Evolutionary conservation across 352 stramenopile genomes (phyloP), one percentile per base, ranked within the genome.

Genomic region (Pythium phragmitis): DNA sequence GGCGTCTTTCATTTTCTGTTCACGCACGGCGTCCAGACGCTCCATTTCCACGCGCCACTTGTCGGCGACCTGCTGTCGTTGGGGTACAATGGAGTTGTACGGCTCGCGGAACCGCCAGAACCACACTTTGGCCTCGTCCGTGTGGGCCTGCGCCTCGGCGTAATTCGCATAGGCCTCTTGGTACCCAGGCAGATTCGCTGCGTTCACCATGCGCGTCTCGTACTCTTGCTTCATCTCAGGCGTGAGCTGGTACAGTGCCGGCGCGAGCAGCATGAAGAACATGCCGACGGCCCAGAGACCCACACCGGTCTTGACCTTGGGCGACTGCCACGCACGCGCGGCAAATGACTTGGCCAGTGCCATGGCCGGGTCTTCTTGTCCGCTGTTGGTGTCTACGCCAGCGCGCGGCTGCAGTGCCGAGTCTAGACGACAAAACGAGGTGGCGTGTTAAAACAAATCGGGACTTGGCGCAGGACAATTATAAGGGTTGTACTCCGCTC

Each of bases 101-200:
- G 85, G 84, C 61, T 92, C 84, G 16, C 86, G 82, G 60, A 92
- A 86, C 9, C 85, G 82, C 85, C 85, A 94, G 70, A 96, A 94
- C 85, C 85, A 96, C 17, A 94, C 87, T 62, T 92, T 92, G 41
- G 80, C 82, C 42, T 91, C 79, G 34, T 92, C 73, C 21, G 80
- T 71, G 52, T 83, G 75, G 8, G 72, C 57, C 46, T 92, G 79
- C 14, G 84, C 82, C 28, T 80, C 69, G 2, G 70, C 64, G 52
- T 81, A 85, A 46, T 76, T 74, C 16, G 64, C 66, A 51, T 85
- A 89, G n/a, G 84, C 78, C 50, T 91, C 69, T 50, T 91, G 69
- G 72, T 89, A 93, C 58, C 82, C 82, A 51, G 83, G 83, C 71
- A 92, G 76, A 65, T 94, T 90, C 41, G 82, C 85, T 3, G 85